Evolutionary conservation across 768 basidiomycete species (phyloP), one percentile per base, ranked within the genome.

Genomic region (Leccinum sublutescens): DNA sequence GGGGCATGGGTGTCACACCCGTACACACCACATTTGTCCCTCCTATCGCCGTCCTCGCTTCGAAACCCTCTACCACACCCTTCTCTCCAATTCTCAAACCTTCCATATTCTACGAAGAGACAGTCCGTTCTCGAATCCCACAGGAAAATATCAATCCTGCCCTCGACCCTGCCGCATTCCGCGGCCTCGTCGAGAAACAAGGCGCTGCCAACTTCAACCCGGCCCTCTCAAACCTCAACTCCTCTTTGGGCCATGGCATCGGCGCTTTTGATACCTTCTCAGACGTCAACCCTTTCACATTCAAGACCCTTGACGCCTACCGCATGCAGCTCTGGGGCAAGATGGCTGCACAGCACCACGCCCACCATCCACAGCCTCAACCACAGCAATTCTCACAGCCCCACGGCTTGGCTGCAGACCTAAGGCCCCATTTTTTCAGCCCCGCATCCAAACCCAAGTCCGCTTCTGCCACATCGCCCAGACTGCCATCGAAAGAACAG

Each of bases 261-360:
- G 76, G 74, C 43, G 80, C 82, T 1, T 92, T 94, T 73, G 90
- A 93, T 58, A 79, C 85, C 15, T 95, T 92, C 74, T 79, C 87
- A 23, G 93, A 95, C 64, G 70, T 79, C 62, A 93, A 91, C 63
- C 86, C 87, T 12, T 95, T 95, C 74, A 94, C 89, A 3, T 83
- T 95, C 79, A 94, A 93, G 79, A 85, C 83, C 2, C 77, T 95
- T 64, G 93, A 95, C 74, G 83, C 86, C 70, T 88, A 88, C 70
- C 83, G 94, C 45, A 94, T 94, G 90, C 94, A 96, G 61, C 79
- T 97, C 0, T 96, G 94, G 95, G 84, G 87, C 34, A 85, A 89
- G 75, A 91, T 96, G 85, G 93, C 93, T 0, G 80, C 85, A 33
- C 92, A 93, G 64, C 88, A 84, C 55, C 70, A 62, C 59, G 72